These are phyloP conservation scores for Trapa bicornis DNA, from an alignment of 345 rosid genomes.

Conservation along the genomic window DNA sequence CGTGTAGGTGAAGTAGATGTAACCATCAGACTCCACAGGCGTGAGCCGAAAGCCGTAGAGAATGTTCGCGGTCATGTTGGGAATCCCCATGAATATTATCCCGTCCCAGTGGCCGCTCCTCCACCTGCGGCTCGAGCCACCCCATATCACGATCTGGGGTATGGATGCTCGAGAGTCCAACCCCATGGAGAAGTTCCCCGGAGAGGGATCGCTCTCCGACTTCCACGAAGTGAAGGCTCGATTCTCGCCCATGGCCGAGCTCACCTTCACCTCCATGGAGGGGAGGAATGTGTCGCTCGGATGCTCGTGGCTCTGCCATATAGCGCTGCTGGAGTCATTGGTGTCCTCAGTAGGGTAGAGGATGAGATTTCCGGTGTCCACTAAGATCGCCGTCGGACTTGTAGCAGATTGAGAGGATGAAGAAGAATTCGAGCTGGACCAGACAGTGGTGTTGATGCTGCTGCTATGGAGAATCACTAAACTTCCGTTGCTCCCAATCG, in stretches of 20 bases:
- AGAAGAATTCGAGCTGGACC: conserved; percentile 41
- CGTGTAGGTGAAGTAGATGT: conserved; percentile 38
- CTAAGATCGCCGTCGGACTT: conserved; percentile 22
- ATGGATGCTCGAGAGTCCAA: conserved; percentile 42
- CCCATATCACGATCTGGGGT: conserved; percentile 72
- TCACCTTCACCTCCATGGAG: conserved; percentile 42
- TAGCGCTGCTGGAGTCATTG: not conserved
- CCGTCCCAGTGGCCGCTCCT: conserved; percentile 77
- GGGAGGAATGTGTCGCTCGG: conserved; percentile 54
- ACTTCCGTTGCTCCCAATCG: conserved; percentile 37
- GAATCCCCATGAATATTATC: conserved; percentile 44
- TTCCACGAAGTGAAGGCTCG: conserved; percentile 45
- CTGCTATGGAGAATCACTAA: conserved; percentile 34
- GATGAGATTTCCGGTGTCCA: conserved; percentile 23
- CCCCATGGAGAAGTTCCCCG: conserved; percentile 46
- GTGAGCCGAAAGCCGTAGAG: conserved; percentile 45
- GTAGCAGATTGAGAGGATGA: conserved; percentile 11
- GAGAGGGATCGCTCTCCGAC: conserved; percentile 43
- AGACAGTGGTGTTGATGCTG: conserved; percentile 21
- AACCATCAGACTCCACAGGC: conserved; percentile 25
- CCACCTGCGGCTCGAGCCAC: conserved; percentile 37
- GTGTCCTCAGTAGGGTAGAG: conserved; percentile 16
- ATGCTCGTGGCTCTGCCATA: conserved; percentile 56
- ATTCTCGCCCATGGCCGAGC: conserved; percentile 22
- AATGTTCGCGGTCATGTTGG: conserved; percentile 27